Base-by-base conservation (phyloP, 306 rosid genomes). In the Rosa chinensis region DNA sequence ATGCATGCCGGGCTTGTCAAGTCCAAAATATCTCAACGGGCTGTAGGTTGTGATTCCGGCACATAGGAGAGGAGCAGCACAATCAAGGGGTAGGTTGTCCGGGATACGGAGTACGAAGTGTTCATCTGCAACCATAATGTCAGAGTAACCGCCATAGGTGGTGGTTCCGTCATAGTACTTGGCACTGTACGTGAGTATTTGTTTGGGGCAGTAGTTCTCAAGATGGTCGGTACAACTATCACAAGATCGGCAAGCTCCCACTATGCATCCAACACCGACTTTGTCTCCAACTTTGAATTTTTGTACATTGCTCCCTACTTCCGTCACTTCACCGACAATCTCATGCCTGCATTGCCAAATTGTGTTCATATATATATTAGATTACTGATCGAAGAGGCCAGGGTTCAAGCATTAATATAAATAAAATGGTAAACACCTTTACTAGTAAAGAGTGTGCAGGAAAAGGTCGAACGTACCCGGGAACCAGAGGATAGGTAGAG, bases 31-130 rank as follows among this genome's bases (percentile, higher is more conserved):
- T 43, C 55, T 70, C 76, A 78, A 21, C 8, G 81, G 76, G 68
- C 67, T 78, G 58, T 52, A 78, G 32, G 74, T 71, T 55, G 81
- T 78, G 6, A 70, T 78, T 45, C 81, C 81, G 1, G 66, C 56
- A 16, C 81, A 78, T 10, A 68, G 52, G 2, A 78, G 52, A 2
- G 69, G 81, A 8, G 75, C 81, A 2, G 75, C 67, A 1, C 50
- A n/a, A 37, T 68, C 75, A 10, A 68, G 73, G 4, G 75, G 32
- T 5, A 78, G 28, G 13, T 53, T 78, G 17, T 67, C 39, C 0
- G 75, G 67, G 4, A 68, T n/a, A 13, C 53, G 52, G 8, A 74
- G 39, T 6, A 74, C 0, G 2, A 74, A 56, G 14, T 56, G 67
- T 6, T 74, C 77, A 3, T 55, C 50, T 2, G 40, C 50, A 9